These are phyloP conservation scores for Lipomyces yamadae DNA, from an alignment of 805 yeast genomes.

Conservation along the genomic window DNA sequence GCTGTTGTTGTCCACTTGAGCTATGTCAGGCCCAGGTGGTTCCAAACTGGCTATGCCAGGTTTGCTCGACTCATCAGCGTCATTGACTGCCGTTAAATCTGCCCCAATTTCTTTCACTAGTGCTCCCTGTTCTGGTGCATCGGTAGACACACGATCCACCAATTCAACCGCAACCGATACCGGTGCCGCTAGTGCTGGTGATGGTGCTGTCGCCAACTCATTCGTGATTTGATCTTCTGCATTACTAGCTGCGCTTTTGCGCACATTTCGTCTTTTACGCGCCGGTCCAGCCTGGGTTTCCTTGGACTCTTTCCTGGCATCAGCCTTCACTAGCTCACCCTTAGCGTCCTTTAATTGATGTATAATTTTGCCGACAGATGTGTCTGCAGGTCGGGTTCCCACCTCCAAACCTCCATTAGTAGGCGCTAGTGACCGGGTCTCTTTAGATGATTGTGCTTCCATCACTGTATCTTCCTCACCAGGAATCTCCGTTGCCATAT, in stretches of 20 bases:
- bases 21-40: background rate
- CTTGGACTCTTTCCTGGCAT: background rate
- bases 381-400: background rate
- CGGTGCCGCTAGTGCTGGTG: background rate
- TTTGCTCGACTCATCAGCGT: background rate
- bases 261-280: background rate
- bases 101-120: background rate
- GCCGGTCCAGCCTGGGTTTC: background rate
- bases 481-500: background rate
- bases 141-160: background rate
- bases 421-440: background rate
- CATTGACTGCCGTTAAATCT: background rate
- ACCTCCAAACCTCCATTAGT: background rate
- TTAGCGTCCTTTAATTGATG: background rate
- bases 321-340: background rate
- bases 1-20: background rate
- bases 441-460: background rate
- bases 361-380: background rate
- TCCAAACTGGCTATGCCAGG: background rate
- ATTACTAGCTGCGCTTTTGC: background rate
- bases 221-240: background rate
- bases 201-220: background rate
- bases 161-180: background rate
- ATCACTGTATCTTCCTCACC: background rate
- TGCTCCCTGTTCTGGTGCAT: background rate